Evolutionary conservation across 176 grass and related monocot genomes (phyloP).

Genomic region (Eragrostis nindensis): DNA sequence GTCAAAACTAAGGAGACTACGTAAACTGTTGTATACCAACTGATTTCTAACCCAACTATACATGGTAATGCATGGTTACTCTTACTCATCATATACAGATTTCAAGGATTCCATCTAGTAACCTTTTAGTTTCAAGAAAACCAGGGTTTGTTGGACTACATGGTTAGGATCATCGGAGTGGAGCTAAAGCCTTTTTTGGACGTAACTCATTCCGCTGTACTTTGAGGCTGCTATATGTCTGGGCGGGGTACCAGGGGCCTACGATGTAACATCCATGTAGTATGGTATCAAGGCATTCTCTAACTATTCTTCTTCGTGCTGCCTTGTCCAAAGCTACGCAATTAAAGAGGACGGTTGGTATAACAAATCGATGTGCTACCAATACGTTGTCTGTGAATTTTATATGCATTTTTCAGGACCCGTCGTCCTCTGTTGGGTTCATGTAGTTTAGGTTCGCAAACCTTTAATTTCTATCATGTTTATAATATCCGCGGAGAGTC

Average conservation of each 20-base stretch:
- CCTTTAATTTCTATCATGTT: background rate
- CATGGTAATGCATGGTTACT: no score
- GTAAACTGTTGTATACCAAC: no score
- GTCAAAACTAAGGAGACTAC: no score
- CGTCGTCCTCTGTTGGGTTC: background rate
- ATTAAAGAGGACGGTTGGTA: background rate
- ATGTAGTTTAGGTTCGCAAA: background rate
- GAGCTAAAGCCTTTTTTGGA: no score
- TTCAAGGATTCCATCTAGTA: no score
- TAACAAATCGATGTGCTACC: constrained; percentile 7
- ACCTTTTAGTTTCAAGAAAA: no score
- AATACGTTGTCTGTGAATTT: background rate
- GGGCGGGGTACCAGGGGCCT: background rate
- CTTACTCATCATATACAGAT: no score
- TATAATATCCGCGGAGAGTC: background rate
- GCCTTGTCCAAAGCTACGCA: background rate
- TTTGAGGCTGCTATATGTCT: background rate
- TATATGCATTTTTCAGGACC: background rate
- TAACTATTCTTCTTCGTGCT: background rate
- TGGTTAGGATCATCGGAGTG: no score
- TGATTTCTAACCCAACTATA: no score
- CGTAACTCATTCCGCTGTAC: no score
- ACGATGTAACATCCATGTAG: background rate
- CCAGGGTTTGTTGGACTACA: no score
- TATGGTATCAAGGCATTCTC: background rate